Base-by-base conservation (phyloP, 2,329 filamentous ascomycete genomes). In the Trichoderma sp. region DNA sequence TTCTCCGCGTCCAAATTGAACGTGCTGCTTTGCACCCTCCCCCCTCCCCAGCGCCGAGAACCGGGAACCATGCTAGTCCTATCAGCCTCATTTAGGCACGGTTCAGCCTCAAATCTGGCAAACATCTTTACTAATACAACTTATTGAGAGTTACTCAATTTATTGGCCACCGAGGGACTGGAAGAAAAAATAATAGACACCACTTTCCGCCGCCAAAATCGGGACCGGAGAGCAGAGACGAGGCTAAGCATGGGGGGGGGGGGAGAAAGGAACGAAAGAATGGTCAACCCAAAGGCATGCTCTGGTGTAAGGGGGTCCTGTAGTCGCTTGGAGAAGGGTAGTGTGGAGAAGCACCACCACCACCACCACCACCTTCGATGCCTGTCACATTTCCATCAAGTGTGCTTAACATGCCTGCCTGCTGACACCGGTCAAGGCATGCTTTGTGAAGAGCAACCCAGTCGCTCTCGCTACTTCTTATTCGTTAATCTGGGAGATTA, bases 61-160 rank as follows among this genome's bases (percentile, higher is more conserved):
- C 25, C 50, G 60, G 60, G 25, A 54, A 37, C 25, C 13, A 60
- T 34, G 57, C 5, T 35, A 27, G 37, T 17, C 7, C n/a, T 45
- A 22, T 56, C 50, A 64, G 60, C 60, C 60, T 64, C 60, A 64
- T 25, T 37, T 19, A 60, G 50, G 50, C 50, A 54, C 35, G 13
- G 50, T 34, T 34, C 39, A 27, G 25, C 32, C 9, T 34, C 25
- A 3, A 39, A 22, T 42, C 32, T 17, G 17, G 12, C 27, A 32
- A 25, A 52, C 37, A 25, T 37, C 29, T 53, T 19, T 9, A 54
- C 29, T 19, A 34, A 13, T 17, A 29, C 15, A 32, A 17, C 34
- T 13, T 7, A 10, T 39, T 19, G 10, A 17, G 17, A 39, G 4
- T 12, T 29, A n/a, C 13, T 9, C 29, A 34, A 8, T 13, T 22